Base-by-base conservation (phyloP, 2,329 filamentous ascomycete genomes). In the Alternaria arbusti region DNA sequence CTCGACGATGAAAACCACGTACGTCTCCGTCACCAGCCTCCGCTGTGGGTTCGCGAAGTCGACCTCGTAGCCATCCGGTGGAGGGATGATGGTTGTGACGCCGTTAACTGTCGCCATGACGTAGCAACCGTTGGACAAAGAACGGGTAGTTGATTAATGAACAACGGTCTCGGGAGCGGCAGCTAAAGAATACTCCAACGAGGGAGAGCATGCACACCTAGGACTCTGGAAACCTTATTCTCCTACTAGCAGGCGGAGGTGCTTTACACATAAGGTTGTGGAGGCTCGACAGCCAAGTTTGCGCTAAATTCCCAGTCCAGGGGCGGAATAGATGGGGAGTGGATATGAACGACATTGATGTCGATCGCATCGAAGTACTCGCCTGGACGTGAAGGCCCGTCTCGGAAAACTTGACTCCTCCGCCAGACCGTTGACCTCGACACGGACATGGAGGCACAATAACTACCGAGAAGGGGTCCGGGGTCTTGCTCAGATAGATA, bases 41-140 rank as follows among this genome's bases (percentile, higher is more conserved):
- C 69, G 61, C 25, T 63, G 59, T 4, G 75, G 75, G 20, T 76
- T 69, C 12, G 64, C 71, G 55, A 76, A 77, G 57, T 77, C 59
- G 23, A 77, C 74, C 9, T 69, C 55, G 58, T 76, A 78, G 13
- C 72, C 74, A 10, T 65, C 56, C 0, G 74, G 74, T n/a, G 75
- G 63, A 17, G 70, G 65, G 13, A 78, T 46, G 4, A 67, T 20
- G 5, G 63, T 65, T 17, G 64, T 30, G 5, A 63, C 65, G 10
- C 66, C 62, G 32, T 69, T 58, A 23, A 64, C 50, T 20, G 64
- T 65, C 44, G 66, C n/a, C 62, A 70, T 69, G 43, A 44, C 46
- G 60, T 44, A 28, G 17, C 11, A 26, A 54, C 23, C 17, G 20
- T 15, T 63, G 47, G 40, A 20, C 47, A 52, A 52, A 20, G n/a